phyloP scores from a whole-genome alignment of 257 asterid genomes.

The Solanum dulcamara region DNA sequence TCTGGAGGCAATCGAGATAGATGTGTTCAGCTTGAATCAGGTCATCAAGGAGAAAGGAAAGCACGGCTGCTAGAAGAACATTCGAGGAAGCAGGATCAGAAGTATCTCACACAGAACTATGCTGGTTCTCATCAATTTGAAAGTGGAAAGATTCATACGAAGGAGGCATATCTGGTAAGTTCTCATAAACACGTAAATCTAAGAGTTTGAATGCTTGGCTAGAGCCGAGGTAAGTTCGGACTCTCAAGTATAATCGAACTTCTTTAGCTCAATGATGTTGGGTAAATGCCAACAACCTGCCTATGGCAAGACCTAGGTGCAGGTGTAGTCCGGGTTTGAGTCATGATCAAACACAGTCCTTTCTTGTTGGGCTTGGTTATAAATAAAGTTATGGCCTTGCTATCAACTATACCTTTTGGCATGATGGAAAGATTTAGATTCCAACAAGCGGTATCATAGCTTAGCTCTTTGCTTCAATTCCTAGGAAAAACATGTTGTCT shows the following conservation, averaged over 20 bases:
- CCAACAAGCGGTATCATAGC: too few relatives aligned
- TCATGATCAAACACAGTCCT: too few relatives aligned
- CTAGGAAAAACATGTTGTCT: too few relatives aligned
- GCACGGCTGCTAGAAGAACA: constrained; percentile 33
- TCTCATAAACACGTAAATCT: not conserved
- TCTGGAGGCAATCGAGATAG: constrained; percentile 26
- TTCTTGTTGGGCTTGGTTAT: too few relatives aligned
- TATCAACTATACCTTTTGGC: too few relatives aligned
- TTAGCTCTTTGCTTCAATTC: too few relatives aligned
- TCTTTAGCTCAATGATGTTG: not conserved
- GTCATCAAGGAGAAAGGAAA: constrained; percentile 23
- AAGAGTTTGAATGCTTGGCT: not conserved
- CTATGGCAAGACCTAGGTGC: too few relatives aligned
- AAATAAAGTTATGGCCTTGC: too few relatives aligned
- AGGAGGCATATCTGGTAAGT: constrained; percentile 37
- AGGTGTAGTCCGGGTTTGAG: too few relatives aligned
- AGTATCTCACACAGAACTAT: constrained; percentile 14
- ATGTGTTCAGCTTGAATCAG: constrained; percentile 13
- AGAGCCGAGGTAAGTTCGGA: not conserved
- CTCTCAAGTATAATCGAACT: not conserved
- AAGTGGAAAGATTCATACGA: constrained; percentile 22
- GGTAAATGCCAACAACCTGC: too few relatives aligned
- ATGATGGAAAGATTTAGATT: too few relatives aligned
- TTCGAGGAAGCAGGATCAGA: constrained; percentile 24
- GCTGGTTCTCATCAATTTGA: constrained; percentile 27